phyloP scores from a whole-genome alignment of 306 rosid genomes.

The Quercus agrifolia region DNA sequence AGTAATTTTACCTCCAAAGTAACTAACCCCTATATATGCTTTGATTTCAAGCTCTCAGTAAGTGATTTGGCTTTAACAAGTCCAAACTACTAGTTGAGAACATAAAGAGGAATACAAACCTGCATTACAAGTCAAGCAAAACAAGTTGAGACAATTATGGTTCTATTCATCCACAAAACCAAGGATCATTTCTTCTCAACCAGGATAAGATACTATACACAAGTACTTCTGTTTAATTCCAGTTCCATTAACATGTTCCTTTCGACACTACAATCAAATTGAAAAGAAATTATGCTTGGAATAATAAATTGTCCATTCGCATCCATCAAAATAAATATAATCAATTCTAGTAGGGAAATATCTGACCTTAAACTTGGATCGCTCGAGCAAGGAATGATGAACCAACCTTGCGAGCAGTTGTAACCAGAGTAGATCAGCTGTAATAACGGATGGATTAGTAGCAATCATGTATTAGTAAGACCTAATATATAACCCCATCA shows the following conservation, averaged over 20 bases:
- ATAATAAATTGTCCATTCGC: too few species aligned
- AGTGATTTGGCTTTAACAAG: not conserved
- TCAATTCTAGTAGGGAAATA: too few species aligned
- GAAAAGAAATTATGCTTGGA: too few species aligned
- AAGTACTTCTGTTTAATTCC: too few species aligned
- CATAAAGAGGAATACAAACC: not conserved
- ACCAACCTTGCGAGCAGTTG: constrained; percentile 95
- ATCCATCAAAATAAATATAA: constrained; percentile 4
- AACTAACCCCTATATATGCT: not conserved
- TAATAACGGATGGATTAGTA: too few species aligned
- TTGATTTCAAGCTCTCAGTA: not conserved
- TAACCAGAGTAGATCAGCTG: too few species aligned
- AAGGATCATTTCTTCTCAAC: not conserved
- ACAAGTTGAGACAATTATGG: not conserved
- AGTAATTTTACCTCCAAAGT: not conserved
- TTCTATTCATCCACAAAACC: not conserved
- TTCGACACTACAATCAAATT: too few species aligned
- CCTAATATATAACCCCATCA: not conserved
- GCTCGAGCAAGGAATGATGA: constrained; percentile 86
- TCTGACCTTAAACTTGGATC: constrained; percentile 93
- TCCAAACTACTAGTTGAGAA: not conserved
- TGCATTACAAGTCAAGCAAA: not conserved
- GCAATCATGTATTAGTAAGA: too few species aligned
- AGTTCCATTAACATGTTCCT: too few species aligned
- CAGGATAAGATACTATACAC: too few species aligned